A percentile compares a stretch with the other conserved stretches of the same genome.
phyloP scores from a whole-genome alignment of 2,329 filamentous ascomycete genomes.

The Bipolaris gigantea region DNA sequence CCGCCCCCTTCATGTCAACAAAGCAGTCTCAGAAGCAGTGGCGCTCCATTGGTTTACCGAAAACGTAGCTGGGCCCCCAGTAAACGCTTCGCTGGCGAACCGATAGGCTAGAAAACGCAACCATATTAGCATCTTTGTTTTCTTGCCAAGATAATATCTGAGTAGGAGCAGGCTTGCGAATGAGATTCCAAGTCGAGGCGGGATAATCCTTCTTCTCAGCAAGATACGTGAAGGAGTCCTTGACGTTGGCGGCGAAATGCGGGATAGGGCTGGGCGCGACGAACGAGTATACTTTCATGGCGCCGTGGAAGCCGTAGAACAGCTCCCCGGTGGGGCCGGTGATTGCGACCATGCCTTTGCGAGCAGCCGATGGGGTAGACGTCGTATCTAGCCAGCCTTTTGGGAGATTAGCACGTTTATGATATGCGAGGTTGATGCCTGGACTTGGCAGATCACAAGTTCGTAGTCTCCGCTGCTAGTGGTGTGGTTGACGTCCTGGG shows the following conservation, averaged over 20 bases:
- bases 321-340: conserved; percentile 58
- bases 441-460: conserved; percentile 27
- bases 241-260: conserved; percentile 59
- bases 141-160: no score
- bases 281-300: conserved; percentile 63
- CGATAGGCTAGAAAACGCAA: conserved; percentile 16
- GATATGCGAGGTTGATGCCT: background rate
- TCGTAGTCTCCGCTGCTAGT: conserved; percentile 30
- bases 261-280: conserved; percentile 46
- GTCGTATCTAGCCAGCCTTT: conserved; percentile 22
- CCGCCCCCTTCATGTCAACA: no score
- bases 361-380: conserved; percentile 23
- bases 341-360: conserved; percentile 44
- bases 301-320: conserved; percentile 60
- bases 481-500: conserved; percentile 23
- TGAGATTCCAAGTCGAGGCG: conserved; percentile 22
- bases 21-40: background rate
- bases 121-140: conserved; percentile 1
- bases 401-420: background rate
- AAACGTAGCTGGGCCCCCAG: conserved; percentile 23
- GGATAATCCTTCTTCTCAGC: conserved; percentile 50
- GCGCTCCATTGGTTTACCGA: conserved; percentile 19
- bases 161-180: conserved; percentile 16
- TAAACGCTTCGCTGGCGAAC: conserved; percentile 29
- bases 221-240: conserved; percentile 61